Base-by-base conservation (phyloP, 1,139 yeast genomes). In the Hyphopichia fennica region DNA sequence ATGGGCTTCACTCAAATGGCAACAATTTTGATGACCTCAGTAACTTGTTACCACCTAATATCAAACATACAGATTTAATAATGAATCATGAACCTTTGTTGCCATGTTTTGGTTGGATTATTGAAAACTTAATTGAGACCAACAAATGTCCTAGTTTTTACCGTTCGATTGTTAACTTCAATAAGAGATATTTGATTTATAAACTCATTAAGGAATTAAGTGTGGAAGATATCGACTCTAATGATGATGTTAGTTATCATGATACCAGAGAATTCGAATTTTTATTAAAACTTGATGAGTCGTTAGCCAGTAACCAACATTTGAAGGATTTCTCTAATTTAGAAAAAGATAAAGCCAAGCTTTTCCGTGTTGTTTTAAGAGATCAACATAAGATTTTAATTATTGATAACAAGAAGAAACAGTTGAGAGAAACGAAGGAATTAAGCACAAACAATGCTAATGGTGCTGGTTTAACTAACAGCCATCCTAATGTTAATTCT, bases 41-140 rank as follows among this genome's bases (percentile, higher is more conserved):
- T 37, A 58, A 63, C 46, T 57, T 79, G 32, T 54, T 79, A 25
- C 79, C 79, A 0, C 44, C 42, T 2, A 49, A 52, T 28, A 48
- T 73, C 31, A 53, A 54, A 9, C 39, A 52, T 1, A 43, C 54
- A 3, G 76, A 69, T 40, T 59, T 72, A 38, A 48, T 54, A 28
- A 57, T 60, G 23, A 62, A 58, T 23, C 52, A 61, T 19, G 78
- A 72, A 41, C 74, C 75, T 1, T 62, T 72, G 37, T 62, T 73
- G n/a, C 95, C 96, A 2, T 91, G 97, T 57, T 80, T 90, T 49
- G 97, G 98, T 9, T 73, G 79, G 79, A 63, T 74, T 17, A 69
- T 74, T 41, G 77, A 73, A 44, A 72, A 72, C 45, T 58, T 73
- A 39, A 49, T 73, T 34, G 71, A 65, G 30, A 58, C 67, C 3